phyloP scores from a whole-genome alignment of 306 rosid species.

The Dryas octopetala region DNA sequence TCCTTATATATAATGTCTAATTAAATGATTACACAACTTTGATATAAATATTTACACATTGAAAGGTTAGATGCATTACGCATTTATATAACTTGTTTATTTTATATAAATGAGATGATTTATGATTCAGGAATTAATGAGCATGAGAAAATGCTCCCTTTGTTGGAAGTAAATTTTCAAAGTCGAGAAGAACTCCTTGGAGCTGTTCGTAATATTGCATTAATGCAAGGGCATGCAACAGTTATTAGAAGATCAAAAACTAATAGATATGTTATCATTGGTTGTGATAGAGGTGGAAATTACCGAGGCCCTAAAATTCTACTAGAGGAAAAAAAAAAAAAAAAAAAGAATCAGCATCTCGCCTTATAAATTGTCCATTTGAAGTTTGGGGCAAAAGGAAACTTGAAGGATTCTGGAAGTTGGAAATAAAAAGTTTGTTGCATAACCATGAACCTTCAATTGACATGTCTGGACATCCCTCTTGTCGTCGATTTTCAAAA shows the following conservation, averaged over 20 bases:
- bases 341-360: not conserved
- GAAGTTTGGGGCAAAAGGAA: not conserved
- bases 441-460: not conserved
- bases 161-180: not conserved
- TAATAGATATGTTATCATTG: not conserved
- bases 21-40: too few species aligned
- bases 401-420: not conserved
- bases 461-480: not conserved
- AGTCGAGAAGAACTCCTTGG: not conserved
- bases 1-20: too few species aligned
- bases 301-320: not conserved
- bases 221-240: too few species aligned
- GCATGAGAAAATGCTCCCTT: not conserved
- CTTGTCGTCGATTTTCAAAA: not conserved
- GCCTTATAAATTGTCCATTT: not conserved
- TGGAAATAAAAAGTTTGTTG: not conserved
- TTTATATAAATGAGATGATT: too few species aligned
- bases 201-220: not conserved
- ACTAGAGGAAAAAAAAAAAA: not conserved
- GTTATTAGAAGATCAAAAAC: not conserved
- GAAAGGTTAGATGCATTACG: too few species aligned
- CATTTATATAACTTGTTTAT: too few species aligned
- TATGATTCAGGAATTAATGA: not conserved
- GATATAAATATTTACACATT: too few species aligned
- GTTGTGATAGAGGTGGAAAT: not conserved